Conservation (phyloP, 495 filamentous ascomycete species). For the Endocarpon pusillum region DNA sequence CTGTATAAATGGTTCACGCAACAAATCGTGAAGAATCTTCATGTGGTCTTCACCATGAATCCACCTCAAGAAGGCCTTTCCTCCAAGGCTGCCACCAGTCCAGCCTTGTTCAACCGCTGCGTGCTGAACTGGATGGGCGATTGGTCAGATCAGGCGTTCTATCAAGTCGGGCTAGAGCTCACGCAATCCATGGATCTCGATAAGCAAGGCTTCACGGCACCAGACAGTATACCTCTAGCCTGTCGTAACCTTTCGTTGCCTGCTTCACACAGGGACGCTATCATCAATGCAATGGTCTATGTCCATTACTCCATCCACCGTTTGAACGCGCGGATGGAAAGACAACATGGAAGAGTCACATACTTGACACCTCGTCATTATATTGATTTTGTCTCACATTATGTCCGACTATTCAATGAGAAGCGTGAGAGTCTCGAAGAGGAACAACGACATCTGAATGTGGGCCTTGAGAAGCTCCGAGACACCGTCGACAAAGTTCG, state of each 20-base stretch:
- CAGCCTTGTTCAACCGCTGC: slow-evolving; percentile 95
- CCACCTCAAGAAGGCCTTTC: slow-evolving; percentile 90
- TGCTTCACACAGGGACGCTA: slow-evolving; percentile 71
- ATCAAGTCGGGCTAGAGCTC: slow-evolving; percentile 91
- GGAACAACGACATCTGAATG: slow-evolving; percentile 93
- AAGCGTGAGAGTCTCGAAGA: slow-evolving; percentile 97
- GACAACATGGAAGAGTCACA: slow-evolving; percentile 78
- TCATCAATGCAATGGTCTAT: slow-evolving; percentile 97
- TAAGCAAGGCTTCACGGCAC: slow-evolving; percentile 64
- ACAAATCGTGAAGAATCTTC: slow-evolving; percentile 95
- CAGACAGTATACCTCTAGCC: slow-evolving; percentile 79
- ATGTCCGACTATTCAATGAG: slow-evolving; percentile 92
- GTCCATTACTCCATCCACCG: slow-evolving; percentile 85
- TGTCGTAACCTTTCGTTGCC: slow-evolving; percentile 75
- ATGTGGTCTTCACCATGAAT: slow-evolving; percentile 99
- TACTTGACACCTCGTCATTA: slow-evolving; percentile 94
- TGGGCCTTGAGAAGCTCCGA: slow-evolving; percentile 91
- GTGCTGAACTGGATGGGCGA: slow-evolving; percentile 99
- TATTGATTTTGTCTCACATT: slow-evolving; percentile 94
- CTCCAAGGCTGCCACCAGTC: slow-evolving; percentile 91
- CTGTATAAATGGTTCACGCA: slow-evolving; percentile 99
- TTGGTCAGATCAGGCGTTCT: slow-evolving; percentile 97
- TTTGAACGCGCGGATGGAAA: slow-evolving; percentile 77
- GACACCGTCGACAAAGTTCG: slow-evolving; percentile 97
- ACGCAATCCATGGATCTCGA: slow-evolving; percentile 93